These are phyloP conservation scores for Ambrosia artemisiifolia DNA, from an alignment of 129 eudicot genomes.

Conservation along the genomic window DNA sequence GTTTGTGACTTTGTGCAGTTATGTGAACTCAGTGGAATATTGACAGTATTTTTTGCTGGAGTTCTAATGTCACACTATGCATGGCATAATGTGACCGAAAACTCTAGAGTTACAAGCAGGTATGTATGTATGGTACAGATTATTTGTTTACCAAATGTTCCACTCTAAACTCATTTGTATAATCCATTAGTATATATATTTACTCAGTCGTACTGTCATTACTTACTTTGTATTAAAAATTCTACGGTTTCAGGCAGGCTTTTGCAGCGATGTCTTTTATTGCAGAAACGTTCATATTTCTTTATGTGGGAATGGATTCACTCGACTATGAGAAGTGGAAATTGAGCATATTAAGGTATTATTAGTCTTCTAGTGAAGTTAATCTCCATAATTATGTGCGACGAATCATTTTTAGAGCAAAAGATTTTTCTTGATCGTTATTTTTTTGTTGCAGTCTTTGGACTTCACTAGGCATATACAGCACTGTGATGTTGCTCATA, in stretches of 20 bases:
- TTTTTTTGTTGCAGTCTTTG: constrained; percentile 43
- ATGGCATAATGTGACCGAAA: constrained; percentile 89
- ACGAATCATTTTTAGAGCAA: background rate
- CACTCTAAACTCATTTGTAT: background rate
- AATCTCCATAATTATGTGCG: background rate
- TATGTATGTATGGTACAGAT: constrained; percentile 12
- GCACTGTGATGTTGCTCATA: constrained; percentile 50
- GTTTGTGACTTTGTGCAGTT: constrained; percentile 44
- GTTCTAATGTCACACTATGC: constrained; percentile 96
- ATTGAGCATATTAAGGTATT: constrained; percentile 66
- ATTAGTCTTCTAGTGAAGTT: background rate
- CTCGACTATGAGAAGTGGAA: constrained; percentile 88
- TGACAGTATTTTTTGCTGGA: constrained; percentile 89
- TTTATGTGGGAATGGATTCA: constrained; percentile 94
- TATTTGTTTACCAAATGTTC: background rate
- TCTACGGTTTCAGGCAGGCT: constrained; percentile 57
- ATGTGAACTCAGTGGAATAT: constrained; percentile 73
- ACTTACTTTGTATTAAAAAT: background rate
- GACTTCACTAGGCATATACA: constrained; percentile 52
- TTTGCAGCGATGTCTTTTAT: constrained; percentile 91
- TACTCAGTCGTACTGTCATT: background rate
- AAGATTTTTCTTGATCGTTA: background rate
- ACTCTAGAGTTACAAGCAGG: constrained; percentile 78
- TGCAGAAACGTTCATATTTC: constrained; percentile 93
- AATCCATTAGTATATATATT: background rate